Conservation (phyloP, 805 yeast species). For the Cyberlindnera mycetangii region DNA sequence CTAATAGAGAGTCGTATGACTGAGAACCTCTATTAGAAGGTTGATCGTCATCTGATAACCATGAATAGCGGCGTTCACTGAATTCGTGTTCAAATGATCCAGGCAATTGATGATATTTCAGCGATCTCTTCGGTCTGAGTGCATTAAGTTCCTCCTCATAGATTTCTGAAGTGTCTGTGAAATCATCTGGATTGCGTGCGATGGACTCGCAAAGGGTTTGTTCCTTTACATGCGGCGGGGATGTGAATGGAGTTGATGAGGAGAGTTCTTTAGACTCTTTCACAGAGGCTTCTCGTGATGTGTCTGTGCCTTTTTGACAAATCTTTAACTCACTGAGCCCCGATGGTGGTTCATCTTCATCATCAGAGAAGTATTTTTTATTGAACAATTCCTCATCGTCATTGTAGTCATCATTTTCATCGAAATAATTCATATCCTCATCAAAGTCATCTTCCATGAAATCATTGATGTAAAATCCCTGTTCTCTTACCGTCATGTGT, state of each 20-base stretch:
- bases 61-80: constrained; percentile 20
- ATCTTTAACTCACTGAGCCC: not conserved
- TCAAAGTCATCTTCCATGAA: constrained; percentile 38
- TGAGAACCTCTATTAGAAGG: constrained; percentile 17
- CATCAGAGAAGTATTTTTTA: constrained; percentile 26
- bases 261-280: not conserved
- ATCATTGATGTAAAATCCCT: constrained; percentile 38
- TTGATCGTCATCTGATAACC: constrained; percentile 30
- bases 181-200: too few species aligned
- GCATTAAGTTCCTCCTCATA: constrained; percentile 10
- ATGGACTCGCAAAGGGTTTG: too few species aligned
- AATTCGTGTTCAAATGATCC: constrained; percentile 36
- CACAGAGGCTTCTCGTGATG: too few species aligned
- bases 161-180: not conserved
- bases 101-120: constrained; percentile 40
- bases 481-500: constrained; percentile 25
- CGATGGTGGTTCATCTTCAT: constrained; percentile 18
- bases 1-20: constrained; percentile 41
- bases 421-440: constrained; percentile 39
- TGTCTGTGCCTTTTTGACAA: not conserved
- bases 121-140: constrained; percentile 14
- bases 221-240: not conserved
- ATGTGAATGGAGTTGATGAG: not conserved
- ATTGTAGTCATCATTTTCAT: constrained; percentile 33
- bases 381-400: constrained; percentile 34